Evolutionary conservation across 83 land plant species (phyloP).

Genomic region (Thuja plicata): DNA sequence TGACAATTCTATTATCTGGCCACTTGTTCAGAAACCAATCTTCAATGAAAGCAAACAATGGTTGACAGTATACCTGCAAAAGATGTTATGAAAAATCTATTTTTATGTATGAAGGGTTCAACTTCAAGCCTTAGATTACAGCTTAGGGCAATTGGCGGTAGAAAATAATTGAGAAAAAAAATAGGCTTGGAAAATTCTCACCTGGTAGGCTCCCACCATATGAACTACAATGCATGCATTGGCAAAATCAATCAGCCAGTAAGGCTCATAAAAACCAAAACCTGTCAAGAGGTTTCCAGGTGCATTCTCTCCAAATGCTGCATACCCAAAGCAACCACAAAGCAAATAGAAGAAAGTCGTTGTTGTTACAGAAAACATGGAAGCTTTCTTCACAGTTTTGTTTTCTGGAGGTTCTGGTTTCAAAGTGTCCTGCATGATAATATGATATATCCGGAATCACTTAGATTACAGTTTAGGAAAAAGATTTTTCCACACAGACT

Average conservation of each 20-base stretch:
- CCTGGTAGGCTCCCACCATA: constrained; percentile 42
- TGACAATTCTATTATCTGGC: constrained; percentile 22
- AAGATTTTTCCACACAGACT: neutral
- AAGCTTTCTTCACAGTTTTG: constrained; percentile 35
- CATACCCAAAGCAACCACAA: constrained; percentile 32
- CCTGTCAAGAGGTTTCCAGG: constrained; percentile 42
- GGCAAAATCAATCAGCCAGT: constrained; percentile 40
- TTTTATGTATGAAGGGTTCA: neutral
- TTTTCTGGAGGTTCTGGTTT: constrained; percentile 30
- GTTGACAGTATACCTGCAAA: constrained; percentile 34
- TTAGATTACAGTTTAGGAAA: neutral
- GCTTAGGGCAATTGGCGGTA: neutral
- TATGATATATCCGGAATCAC: neutral
- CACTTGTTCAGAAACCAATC: constrained; percentile 23
- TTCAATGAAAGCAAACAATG: constrained; percentile 36
- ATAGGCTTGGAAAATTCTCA: neutral
- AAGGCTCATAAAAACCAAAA: constrained; percentile 38
- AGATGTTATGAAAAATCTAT: neutral
- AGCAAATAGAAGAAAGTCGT: constrained; percentile 30
- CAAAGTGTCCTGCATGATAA: constrained; percentile 27
- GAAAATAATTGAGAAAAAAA: neutral
- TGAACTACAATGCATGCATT: constrained; percentile 36
- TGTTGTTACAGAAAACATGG: neutral
- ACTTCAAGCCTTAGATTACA: neutral
- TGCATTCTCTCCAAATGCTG: constrained; percentile 38